phyloP scores from a whole-genome alignment of 805 yeast species.

The Hanseniaspora meyeri region DNA sequence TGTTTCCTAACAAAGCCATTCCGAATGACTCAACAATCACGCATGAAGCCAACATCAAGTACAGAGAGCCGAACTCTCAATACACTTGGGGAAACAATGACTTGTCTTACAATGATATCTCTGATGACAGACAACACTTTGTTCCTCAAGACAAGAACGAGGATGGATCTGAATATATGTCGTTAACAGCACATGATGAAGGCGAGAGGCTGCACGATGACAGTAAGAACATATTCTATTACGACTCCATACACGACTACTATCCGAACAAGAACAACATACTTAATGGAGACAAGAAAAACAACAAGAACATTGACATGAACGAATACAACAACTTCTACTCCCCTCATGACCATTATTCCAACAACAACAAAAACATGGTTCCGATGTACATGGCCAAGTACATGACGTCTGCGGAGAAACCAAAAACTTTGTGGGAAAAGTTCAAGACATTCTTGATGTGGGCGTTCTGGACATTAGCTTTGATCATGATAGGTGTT shows the following conservation, averaged over 20 bases:
- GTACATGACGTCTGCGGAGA: constrained; percentile 13
- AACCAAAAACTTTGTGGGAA: constrained; percentile 25
- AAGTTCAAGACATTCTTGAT: constrained; percentile 28
- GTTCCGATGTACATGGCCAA: neutral
- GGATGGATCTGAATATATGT: neutral
- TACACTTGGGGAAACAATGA: constrained; percentile 7
- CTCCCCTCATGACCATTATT: constrained; percentile 39
- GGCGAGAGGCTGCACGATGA: neutral
- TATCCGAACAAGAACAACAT: neutral
- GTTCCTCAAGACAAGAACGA: neutral
- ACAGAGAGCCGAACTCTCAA: constrained; percentile 10
- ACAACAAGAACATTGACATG: neutral
- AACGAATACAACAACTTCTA: constrained; percentile 18
- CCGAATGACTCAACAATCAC: constrained; percentile 23
- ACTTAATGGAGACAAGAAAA: neutral
- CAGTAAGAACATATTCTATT: neutral
- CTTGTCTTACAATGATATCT: neutral
- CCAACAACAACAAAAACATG: constrained; percentile 17
- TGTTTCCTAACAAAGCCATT: neutral
- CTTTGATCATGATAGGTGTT: constrained; percentile 60
- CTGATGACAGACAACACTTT: neutral
- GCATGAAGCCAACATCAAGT: constrained; percentile 14
- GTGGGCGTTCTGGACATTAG: constrained; percentile 28
- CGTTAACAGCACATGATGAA: neutral
- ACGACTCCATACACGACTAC: constrained; percentile 10